A percentile compares a stretch with the other conserved stretches of the same genome.
phyloP scores from a whole-genome alignment of 2,329 filamentous ascomycete species.

The Alternaria brassicae region DNA sequence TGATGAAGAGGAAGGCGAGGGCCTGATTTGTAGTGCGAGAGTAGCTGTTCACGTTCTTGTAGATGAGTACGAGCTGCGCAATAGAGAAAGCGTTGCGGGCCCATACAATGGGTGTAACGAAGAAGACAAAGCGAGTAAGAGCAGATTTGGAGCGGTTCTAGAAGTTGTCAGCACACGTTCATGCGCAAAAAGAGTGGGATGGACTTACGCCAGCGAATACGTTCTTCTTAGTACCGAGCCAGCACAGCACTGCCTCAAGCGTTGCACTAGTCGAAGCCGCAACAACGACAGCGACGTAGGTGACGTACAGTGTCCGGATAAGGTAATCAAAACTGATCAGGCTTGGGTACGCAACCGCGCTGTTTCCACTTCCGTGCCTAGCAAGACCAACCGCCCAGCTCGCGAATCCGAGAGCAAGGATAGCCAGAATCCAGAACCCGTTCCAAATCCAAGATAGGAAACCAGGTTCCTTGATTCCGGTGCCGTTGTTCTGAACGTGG shows the following conservation, averaged over 20 bases:
- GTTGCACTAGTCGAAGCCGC: conserved; percentile 20
- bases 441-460: conserved; percentile 23
- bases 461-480: conserved; percentile 22
- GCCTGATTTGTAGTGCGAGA: conserved; percentile 28
- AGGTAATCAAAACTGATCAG: neutral
- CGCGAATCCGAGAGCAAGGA: conserved; percentile 22
- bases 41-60: conserved; percentile 19
- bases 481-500: conserved; percentile 25
- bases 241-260: conserved; percentile 20
- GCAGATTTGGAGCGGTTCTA: conserved; percentile 11
- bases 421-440: conserved; percentile 22
- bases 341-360: conserved; percentile 14
- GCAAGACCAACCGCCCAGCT: conserved; percentile 23
- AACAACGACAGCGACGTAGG: conserved; percentile 18
- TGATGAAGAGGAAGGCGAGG: conserved; percentile 30
- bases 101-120: conserved; percentile 23
- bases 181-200: neutral
- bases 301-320: conserved; percentile 17
- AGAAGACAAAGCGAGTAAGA: conserved; percentile 21
- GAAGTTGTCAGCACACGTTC: neutral
- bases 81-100: conserved; percentile 27
- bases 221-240: conserved; percentile 23
- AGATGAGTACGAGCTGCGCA: conserved; percentile 24
- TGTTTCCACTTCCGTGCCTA: conserved; percentile 8
- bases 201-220: conserved; percentile 20